A percentile compares a stretch with the other conserved stretches of the same genome.
phyloP scores from a whole-genome alignment of 2,329 filamentous ascomycete species.

The Cyphellophora europaea region DNA sequence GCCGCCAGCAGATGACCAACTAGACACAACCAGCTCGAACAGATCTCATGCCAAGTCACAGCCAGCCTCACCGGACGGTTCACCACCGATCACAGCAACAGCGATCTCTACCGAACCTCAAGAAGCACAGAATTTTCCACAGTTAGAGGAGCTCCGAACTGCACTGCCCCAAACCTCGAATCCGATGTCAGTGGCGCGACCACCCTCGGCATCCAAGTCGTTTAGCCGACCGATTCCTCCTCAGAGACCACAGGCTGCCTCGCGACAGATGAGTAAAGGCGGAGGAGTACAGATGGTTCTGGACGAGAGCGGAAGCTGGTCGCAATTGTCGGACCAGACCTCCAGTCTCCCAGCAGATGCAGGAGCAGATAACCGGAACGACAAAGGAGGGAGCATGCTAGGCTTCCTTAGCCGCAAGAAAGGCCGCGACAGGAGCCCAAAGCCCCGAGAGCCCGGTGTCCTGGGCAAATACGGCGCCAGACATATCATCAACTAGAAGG shows the following conservation, averaged over 20 bases:
- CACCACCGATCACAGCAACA: constrained; percentile 17
- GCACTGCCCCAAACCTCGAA: constrained; percentile 8
- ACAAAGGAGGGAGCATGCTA: constrained; percentile 60
- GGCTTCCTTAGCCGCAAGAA: constrained; percentile 85
- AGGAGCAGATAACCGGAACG: constrained; percentile 12
- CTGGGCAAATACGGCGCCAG: constrained; percentile 90
- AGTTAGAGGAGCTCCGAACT: constrained; percentile 10
- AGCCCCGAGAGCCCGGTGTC: constrained; percentile 87
- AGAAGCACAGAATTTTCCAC: constrained; percentile 7
- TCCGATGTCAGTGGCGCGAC: constrained; percentile 5
- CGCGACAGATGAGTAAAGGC: constrained; percentile 64
- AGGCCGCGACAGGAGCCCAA: constrained; percentile 81
- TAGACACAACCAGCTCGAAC: constrained; percentile 5
- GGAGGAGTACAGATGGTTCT: constrained; percentile 87
- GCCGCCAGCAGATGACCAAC: constrained; percentile 9
- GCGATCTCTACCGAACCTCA: constrained; percentile 4
- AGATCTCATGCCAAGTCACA: constrained; percentile 12
- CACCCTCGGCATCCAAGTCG: constrained; percentile 21
- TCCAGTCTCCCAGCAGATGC: constrained; percentile 63
- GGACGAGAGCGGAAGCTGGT: constrained; percentile 84
- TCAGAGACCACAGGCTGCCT: constrained; percentile 35
- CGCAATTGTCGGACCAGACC: constrained; percentile 76
- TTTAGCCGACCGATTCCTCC: constrained; percentile 30
- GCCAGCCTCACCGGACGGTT: constrained; percentile 17
- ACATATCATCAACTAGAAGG: constrained; percentile 63